Evolutionary conservation across 495 filamentous ascomycete species (phyloP), one percentile per base, ranked within the genome.

Genomic region (Aspergillus ellipticus): DNA sequence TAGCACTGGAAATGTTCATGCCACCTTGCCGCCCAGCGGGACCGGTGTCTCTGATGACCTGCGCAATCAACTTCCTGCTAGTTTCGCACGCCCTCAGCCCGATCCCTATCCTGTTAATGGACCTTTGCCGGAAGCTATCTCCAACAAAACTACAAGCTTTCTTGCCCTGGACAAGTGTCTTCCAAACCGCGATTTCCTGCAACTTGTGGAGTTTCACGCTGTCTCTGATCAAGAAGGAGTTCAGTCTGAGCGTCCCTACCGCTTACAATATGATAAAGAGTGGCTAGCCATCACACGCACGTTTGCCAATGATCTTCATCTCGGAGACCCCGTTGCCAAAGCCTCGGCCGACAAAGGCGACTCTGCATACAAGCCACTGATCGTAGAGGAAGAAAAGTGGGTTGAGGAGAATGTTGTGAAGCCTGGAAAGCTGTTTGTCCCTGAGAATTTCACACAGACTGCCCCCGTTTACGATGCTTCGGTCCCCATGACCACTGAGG

Each of bases 201-300:
- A 96, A 56, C 73, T 97, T 4, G 67, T 87, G 16, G 78, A 85
- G 15, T 73, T 95, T 26, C 29, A 63, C 0, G 75, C 86, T 4
- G 49, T 78, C 20, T 67, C 64, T 0, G 56, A 72, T 4, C 51
- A 67, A 10, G 46, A 56, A 11, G 48, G 55, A 2, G 52, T 56
- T 15, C 53, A 62, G 4, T 20, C n/a, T 4, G 35, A 64, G 22
- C 56, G 74, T 15, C 74, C 72, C 2, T 64, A 73, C 45, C 66
- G 68, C 6, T 82, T 97, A 4, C 69, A 83, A 29, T 97, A 97
- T 67, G 94, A 98, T 68, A 84, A 85, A 26, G 94, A 98, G 74
- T 98, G 92, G 92, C 83, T 97, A 3, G 87, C 94, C 7, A 96
- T 98, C 59, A 89, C 86, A 2, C 90, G 92, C 13, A 85, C 85